A percentile compares a stretch with the other conserved stretches of the same genome.
These are phyloP conservation scores for Russula ochroleuca DNA, from an alignment of 768 basidiomycete species.

Conservation along the genomic window DNA sequence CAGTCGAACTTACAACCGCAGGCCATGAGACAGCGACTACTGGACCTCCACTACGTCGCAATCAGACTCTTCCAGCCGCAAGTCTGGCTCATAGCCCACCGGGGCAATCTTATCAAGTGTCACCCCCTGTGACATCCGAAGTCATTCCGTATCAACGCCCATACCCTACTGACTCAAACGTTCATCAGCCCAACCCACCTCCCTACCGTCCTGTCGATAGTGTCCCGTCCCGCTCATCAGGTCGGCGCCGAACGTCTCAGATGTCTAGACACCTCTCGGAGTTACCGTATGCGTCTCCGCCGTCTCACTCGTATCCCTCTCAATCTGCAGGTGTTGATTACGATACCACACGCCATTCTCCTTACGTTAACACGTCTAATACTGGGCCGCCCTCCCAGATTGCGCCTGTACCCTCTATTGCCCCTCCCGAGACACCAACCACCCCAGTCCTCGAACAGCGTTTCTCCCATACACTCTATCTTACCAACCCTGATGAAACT, in stretches of 20 bases:
- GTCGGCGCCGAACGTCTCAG: background rate
- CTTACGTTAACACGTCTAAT: background rate
- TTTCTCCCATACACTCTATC: conserved; percentile 20
- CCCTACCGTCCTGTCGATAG: background rate
- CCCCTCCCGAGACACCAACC: background rate
- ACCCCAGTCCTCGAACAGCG: conserved; percentile 11
- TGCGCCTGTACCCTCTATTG: background rate
- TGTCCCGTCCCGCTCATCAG: background rate
- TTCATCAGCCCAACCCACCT: conserved; percentile 2
- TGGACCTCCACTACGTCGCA: conserved; percentile 11
- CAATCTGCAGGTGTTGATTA: background rate
- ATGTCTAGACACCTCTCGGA: background rate
- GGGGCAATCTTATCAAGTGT: conserved; percentile 12
- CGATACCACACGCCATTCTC: background rate
- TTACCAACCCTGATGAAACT: conserved; percentile 20
- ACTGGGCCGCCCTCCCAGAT: background rate
- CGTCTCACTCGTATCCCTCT: background rate
- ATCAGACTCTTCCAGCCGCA: conserved; percentile 18
- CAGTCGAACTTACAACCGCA: background rate
- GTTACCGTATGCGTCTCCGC: background rate
- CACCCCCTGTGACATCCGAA: background rate
- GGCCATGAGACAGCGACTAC: background rate
- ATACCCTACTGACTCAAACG: background rate
- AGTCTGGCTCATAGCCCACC: background rate
- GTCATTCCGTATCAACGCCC: conserved; percentile 1